These are phyloP conservation scores for Quercus phellos DNA, from an alignment of 331 rosid genomes.

Conservation along the genomic window DNA sequence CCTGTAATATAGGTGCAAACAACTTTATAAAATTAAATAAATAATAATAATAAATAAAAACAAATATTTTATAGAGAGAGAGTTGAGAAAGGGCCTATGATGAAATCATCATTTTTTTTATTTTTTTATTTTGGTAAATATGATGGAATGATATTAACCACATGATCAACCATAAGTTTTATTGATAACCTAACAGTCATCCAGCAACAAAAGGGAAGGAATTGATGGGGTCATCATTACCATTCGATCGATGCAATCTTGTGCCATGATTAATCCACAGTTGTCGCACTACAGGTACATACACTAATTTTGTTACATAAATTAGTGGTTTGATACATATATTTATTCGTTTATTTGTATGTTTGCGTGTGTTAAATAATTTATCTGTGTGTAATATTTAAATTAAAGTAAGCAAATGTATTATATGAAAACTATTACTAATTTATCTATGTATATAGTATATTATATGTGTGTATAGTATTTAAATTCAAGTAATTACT, in stretches of 20 bases:
- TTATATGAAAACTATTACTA: too few relatives aligned
- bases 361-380: too few relatives aligned
- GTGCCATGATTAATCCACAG: slow-evolving; percentile 49
- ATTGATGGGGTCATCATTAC: slow-evolving; percentile 55
- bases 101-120: background rate
- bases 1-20: slow-evolving; percentile 5
- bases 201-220: slow-evolving; percentile 18
- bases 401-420: too few relatives aligned
- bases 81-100: background rate
- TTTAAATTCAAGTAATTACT: background rate
- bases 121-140: too few relatives aligned
- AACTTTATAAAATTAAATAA: background rate
- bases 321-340: background rate
- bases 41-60: too few relatives aligned
- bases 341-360: background rate
- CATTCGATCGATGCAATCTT: slow-evolving; percentile 37
- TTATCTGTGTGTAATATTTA: background rate
- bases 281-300: slow-evolving; percentile 23
- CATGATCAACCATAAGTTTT: background rate
- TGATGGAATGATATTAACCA: slow-evolving; percentile 13
- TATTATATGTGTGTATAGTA: background rate
- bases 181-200: slow-evolving; percentile 27
- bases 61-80: slow-evolving; percentile 1
- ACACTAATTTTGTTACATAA: background rate
- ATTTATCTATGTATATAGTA: too few relatives aligned